phyloP scores from a whole-genome alignment of 768 basidiomycete species.

The Flagelloscypha sp. region DNA sequence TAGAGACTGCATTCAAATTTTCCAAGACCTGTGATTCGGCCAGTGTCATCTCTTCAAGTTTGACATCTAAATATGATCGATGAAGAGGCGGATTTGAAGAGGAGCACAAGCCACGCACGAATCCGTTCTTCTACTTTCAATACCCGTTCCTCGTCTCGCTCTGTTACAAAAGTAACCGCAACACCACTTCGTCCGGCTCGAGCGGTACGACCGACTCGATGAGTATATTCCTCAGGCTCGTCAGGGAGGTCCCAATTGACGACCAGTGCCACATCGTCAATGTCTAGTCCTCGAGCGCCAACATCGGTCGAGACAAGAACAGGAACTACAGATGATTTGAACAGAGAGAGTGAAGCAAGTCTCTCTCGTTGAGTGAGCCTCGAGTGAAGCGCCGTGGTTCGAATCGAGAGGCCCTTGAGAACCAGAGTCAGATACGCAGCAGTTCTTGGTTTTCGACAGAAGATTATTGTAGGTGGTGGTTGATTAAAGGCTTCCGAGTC shows the following conservation, averaged over 20 bases:
- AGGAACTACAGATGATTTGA: constrained; percentile 79
- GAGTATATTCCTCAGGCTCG: constrained; percentile 89
- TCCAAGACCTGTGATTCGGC: constrained; percentile 79
- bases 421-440: constrained; percentile 83
- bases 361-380: constrained; percentile 89
- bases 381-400: constrained; percentile 87
- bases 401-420: constrained; percentile 70
- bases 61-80: constrained; percentile 43
- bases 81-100: not conserved
- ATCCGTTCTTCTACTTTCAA: constrained; percentile 80
- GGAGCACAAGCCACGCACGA: constrained; percentile 38
- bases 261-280: constrained; percentile 92
- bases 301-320: constrained; percentile 94
- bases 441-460: constrained; percentile 77
- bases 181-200: constrained; percentile 84
- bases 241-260: constrained; percentile 95
- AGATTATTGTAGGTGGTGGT: constrained; percentile 95
- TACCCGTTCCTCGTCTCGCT: constrained; percentile 82
- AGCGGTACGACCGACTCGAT: constrained; percentile 91
- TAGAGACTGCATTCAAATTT: constrained; percentile 80
- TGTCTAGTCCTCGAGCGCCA: constrained; percentile 90
- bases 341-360: constrained; percentile 73
- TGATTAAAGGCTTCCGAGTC: constrained; percentile 52
- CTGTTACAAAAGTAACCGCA: constrained; percentile 91
- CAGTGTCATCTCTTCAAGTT: constrained; percentile 64